Conservation (phyloP, 495 filamentous ascomycete genomes). For the Neurospora pannonica region DNA sequence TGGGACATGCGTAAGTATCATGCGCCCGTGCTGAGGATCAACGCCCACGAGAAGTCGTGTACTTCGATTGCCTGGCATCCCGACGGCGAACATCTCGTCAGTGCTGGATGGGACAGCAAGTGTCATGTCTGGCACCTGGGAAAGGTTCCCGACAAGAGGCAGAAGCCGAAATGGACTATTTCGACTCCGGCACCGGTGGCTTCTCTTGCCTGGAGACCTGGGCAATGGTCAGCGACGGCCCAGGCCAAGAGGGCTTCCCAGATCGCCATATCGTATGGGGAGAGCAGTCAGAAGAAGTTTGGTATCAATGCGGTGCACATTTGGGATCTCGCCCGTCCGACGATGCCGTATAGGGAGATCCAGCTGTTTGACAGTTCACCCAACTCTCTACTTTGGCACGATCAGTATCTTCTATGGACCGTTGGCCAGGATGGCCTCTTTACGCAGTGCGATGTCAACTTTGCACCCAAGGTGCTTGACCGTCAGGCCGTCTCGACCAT, state of each 20-base stretch:
- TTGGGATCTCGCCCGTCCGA: conserved; percentile 85
- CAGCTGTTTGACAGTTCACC: conserved; percentile 62
- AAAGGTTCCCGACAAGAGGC: conserved; percentile 62
- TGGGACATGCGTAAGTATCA: conserved; percentile 42
- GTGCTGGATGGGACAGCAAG: conserved; percentile 70
- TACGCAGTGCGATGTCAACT: conserved; percentile 79
- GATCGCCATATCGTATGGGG: conserved; percentile 44
- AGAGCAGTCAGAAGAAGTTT: conserved; percentile 35
- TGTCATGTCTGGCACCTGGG: conserved; percentile 92
- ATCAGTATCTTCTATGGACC: conserved; percentile 85
- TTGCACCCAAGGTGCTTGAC: conserved; percentile 69
- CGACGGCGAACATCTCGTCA: conserved; percentile 82
- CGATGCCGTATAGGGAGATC: conserved; percentile 79
- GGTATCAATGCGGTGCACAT: conserved; percentile 69
- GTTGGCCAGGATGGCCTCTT: conserved; percentile 77
- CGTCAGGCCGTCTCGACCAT: conserved; percentile 55
- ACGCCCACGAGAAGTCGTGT: conserved; percentile 70
- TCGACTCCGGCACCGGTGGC: conserved; percentile 54
- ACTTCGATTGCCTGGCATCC: conserved; percentile 90
- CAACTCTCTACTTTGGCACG: conserved; percentile 79
- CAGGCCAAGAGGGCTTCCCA: conserved; percentile 52
- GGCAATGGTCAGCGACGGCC: conserved; percentile 59
- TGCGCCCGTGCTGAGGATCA: conserved; percentile 55
- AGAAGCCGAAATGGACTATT: conserved; percentile 61
- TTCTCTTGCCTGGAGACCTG: conserved; percentile 78